Evolutionary conservation across 75 land plant species (phyloP), one percentile per base, ranked within the genome.

Genomic region (Cupressus sempervirens): DNA sequence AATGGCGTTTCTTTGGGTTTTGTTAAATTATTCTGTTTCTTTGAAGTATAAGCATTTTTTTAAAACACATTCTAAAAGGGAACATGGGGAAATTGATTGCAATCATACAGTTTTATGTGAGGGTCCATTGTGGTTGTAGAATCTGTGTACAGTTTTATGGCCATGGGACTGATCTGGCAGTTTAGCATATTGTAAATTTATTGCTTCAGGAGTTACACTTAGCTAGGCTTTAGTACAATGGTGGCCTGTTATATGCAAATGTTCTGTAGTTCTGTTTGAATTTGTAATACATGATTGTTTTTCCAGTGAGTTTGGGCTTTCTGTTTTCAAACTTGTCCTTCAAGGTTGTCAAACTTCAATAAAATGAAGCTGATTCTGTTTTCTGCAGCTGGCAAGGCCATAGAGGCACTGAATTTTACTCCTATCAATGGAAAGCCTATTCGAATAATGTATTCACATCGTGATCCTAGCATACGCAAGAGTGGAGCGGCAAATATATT

Each of bases 401-500:
- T 94, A 86, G 93, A 96, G 30, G 76, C 84, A 76, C 86, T 96
- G 87, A 96, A 96, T 85, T 96, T 94, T 83, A 91, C 91, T 52
- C 90, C 90, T 35, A 56, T 94, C 35, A 92, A 91, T 89, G 93
- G 92, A 26, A 93, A 89, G 83, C 92, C 94, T 13, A 91, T 96
- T 52, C 85, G 98, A 72, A 86, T 96, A 62, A 93, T 96, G 96
- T 94, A 92, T 85, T 96, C 96, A 13, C 91, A 93, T 45, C 92
- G 96, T 20, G 95, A 96, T 79, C 92, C 92, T 12, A 92, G 93
- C 76, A 82, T 89, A 3, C 93, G 96, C 32, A 93, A 90, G 84
- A 94, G 93, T 84, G 94, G 95, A 6, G 52, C 93, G 35, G 97
- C 90, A 13, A 95, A 95, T 81, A 91, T 95, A 54, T 94, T 94